Evolutionary conservation across 1,284 basidiomycete species (phyloP), one percentile per base, ranked within the genome.

Genomic region (Microbotryomycetes sp.): DNA sequence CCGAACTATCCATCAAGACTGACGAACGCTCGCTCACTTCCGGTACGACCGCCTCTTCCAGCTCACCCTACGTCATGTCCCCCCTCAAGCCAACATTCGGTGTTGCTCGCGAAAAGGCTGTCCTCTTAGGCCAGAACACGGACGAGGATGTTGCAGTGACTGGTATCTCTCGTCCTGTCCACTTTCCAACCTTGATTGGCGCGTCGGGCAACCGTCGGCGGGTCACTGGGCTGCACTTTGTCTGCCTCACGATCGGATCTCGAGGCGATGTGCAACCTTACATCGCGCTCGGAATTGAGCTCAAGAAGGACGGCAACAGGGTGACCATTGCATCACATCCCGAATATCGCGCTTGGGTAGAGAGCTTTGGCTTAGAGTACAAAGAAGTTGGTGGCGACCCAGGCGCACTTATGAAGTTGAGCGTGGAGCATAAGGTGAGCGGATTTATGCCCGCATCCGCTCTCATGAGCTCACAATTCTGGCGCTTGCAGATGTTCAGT

Each of bases 301-400:
- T 97, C 16, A 86, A 90, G 76, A 84, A 85, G 3, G 91, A 97
- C 71, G 91, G 91, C 0, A 91, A 94, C 74, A 81, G 78, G 26
- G 85, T 84, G 54, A 83, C 84, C 59, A 93, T 94, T 65, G 91
- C 91, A 4, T 91, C 91, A 3, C 93, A 97, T 70, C 87, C 85
- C 46, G 94, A 97, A 76, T 97, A 94, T 76, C 84, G 85, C 74
- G 85, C 86, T 41, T 97, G 94, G 94, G 85, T 97, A 62, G 89
- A 92, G 78, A 85, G 89, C 51, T 72, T 73, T 52, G 91, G 89
- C 4, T 93, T 97, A 68, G 91, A 92, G 70, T 97, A 89, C 74
- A 86, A 85, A 15, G 88, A 85, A 70, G 89, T 97, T 27, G 93
- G 93, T 21, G 93, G 94, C 21, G 94, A 97, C 75, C 93, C 93